Percentiles rank a stretch among this genome's conserved stretches.
Conservation (phyloP, 2,329 filamentous ascomycete species). For the Cryphonectria parasitica region DNA sequence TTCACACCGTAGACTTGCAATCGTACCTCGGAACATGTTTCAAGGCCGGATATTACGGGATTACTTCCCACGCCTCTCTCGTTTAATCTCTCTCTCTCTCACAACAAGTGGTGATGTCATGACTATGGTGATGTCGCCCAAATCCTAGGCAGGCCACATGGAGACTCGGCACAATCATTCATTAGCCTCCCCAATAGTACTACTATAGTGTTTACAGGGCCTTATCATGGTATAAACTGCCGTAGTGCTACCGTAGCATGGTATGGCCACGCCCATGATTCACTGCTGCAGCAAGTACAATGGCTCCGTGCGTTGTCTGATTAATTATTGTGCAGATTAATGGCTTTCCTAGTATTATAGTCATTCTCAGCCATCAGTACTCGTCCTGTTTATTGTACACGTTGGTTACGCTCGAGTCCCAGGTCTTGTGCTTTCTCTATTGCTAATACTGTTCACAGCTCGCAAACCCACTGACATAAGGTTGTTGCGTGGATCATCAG, state of each 20-base stretch:
- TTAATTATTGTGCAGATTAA: not conserved
- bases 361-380: not conserved
- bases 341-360: not conserved
- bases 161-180: not conserved
- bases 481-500: not conserved
- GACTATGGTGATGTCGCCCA: not conserved
- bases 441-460: too few relatives aligned
- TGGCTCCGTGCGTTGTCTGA: not conserved
- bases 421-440: too few relatives aligned
- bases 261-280: too few relatives aligned
- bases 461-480: not conserved
- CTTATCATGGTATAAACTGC: not conserved
- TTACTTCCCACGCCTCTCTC: not conserved
- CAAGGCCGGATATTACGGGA: not conserved
- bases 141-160: not conserved
- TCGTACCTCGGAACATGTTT: not conserved
- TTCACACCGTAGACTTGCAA: too few relatives aligned
- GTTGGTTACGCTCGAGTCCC: too few relatives aligned
- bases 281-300: not conserved
- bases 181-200: not conserved
- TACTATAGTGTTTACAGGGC: not conserved
- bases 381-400: not conserved
- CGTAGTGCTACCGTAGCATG: not conserved
- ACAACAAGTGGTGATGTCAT: constrained; percentile 8
- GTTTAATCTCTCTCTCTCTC: too few relatives aligned